Base-by-base conservation (phyloP, 495 filamentous ascomycete species). In the Lasiosphaeriaceae sp. region DNA sequence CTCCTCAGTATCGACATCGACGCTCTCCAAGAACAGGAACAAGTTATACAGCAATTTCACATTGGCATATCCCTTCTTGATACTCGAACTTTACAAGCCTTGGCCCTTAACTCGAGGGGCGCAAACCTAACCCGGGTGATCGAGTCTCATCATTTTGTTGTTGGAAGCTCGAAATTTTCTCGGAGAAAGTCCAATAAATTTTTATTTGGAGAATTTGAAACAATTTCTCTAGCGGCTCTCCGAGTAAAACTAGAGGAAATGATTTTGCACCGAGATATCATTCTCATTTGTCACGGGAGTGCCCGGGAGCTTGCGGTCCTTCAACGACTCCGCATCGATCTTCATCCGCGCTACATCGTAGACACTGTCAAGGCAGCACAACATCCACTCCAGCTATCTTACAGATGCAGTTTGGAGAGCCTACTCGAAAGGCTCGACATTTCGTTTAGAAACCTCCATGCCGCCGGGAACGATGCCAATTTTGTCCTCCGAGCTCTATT, bases 131-230 rank as follows among this genome's bases (percentile, higher is more conserved):
- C 35, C 41, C 47, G 49, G 50, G n/a, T 48, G 52, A 55, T 63
- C 31, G 57, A 63, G 45, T 63, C 64, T 17, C 56, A 58, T 48
- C 64, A 66, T 39, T 66, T 60, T 34, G 57, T 57, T 26, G 48
- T 66, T 44, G 64, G 60, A 2, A 53, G 54, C 44, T 59, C 63
- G 11, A 51, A 34, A 19, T 63, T 60, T 29, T 55, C 51, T 46
- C 48, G 54, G 22, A 56, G 39, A 54, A 54, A 55, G 37, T 57
- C 60, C 14, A 49, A 43, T 24, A 61, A 39, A 11, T 56, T 56
- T 21, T 37, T 60, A 16, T 63, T 61, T 48, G 54, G 54, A 20
- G 45, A 54, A 24, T 59, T 57, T 22, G 47, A 57, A 53, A 56
- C 60, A 45, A 54, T 59, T 23, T 50, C 59, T 41, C 44, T 60